Evolutionary conservation across 2,329 filamentous ascomycete genomes (phyloP).

Genomic region (Neobulgaria alba): DNA sequence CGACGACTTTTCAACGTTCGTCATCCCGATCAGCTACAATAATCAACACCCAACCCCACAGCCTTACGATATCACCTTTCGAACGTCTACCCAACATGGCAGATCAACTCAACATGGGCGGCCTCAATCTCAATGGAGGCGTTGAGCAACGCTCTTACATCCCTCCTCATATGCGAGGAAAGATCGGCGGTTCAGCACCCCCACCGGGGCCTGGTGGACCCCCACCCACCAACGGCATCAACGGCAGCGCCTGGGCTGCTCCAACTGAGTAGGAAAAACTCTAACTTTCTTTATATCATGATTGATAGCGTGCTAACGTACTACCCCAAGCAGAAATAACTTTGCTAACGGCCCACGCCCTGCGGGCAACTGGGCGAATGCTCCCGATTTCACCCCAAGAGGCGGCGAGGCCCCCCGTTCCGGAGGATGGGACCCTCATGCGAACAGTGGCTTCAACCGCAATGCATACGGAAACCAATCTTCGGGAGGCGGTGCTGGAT

Average conservation of each 20-base stretch:
- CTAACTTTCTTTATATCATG: background rate
- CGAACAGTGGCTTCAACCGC: constrained; percentile 36
- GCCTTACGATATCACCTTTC: constrained; percentile 10
- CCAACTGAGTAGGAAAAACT: constrained; percentile 44
- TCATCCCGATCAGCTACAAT: background rate
- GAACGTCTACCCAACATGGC: constrained; percentile 51
- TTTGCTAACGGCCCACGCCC: constrained; percentile 30
- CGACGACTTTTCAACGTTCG: background rate
- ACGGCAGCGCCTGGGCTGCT: constrained; percentile 52
- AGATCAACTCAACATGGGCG: constrained; percentile 76
- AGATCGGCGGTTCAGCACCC: constrained; percentile 32
- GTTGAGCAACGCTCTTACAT: constrained; percentile 65
- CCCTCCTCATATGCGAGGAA: constrained; percentile 70
- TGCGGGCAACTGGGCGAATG: constrained; percentile 25
- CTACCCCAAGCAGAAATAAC: constrained; percentile 37
- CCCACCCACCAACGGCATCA: constrained; percentile 40
- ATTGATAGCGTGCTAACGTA: constrained; percentile 21
- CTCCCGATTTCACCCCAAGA: constrained; percentile 31
- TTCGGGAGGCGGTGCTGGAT: constrained; percentile 29
- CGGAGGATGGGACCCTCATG: constrained; percentile 24
- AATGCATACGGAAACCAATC: constrained; percentile 44
- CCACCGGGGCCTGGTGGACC: constrained; percentile 14
- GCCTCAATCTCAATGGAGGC: constrained; percentile 51
- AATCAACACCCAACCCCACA: constrained; percentile 1
- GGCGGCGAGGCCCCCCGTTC: constrained; percentile 18